Base-by-base conservation (phyloP, 2,329 filamentous ascomycete genomes). In the Penicillium digitatum region DNA sequence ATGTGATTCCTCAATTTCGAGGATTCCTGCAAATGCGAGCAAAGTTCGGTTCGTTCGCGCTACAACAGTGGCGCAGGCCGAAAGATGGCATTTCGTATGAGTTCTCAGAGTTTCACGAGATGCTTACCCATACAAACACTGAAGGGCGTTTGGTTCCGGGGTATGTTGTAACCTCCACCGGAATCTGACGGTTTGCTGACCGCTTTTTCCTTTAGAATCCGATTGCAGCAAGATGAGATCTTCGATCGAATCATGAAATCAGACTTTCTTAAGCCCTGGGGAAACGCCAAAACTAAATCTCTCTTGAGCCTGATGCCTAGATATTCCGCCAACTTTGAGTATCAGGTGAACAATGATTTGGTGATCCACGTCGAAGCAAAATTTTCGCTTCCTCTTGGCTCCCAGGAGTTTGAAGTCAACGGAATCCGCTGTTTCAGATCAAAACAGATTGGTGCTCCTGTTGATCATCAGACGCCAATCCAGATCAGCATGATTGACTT, bases 281-380 rank as follows among this genome's bases (percentile, higher is more conserved):
- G 18, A 65, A 59, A 40, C 62, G 62, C 27, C 56, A 31, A 38
- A 59, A 59, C 60, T 16, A 34, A 35, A 42, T 66, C 62, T 7
- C 57, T 71, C 18, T 50, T 62, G 46, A 46, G 61, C 9, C 59
- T 64, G 8, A 67, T 69, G 22, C 69, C 69, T 8, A 62, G 62
- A 3, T 76, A 74, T 55, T 72, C 73, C 2, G 73, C 73, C 2
- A 73, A 69, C 35, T 74, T 78, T 45, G 74, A 78, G 42, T 77
- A 77, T 27, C 27, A 64, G 14, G 68, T 64, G 3, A 50, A 55
- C 5, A 57, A 66, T 16, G 62, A 68, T 29, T 64, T 60, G 4
- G 60, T 67, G 24, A 66, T 77, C 22, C 71, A 72, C 12, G 61
- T 77, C 11, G 75, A 77, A 54, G 68, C 68, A 5, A 68, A 70